These are phyloP conservation scores for Colletotrichum phormii DNA, from an alignment of 2,329 filamentous ascomycete species.

Conservation along the genomic window DNA sequence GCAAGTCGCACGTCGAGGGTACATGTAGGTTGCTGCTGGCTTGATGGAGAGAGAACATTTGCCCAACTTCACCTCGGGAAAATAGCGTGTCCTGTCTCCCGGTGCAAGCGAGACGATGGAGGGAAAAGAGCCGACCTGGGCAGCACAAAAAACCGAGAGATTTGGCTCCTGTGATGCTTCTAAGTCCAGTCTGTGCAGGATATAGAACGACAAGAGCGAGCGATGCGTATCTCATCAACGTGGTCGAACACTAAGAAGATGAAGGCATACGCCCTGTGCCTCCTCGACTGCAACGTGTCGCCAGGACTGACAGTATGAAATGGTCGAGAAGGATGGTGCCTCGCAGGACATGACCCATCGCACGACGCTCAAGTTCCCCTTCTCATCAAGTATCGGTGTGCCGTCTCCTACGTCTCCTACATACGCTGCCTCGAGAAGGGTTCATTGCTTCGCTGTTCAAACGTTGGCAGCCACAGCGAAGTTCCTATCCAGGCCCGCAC, in stretches of 20 bases:
- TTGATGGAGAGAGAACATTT: not conserved
- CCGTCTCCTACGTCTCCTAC: conserved; percentile 1
- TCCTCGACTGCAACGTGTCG: not conserved
- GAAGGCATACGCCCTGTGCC: not conserved
- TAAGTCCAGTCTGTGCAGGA: not conserved
- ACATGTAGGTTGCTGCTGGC: not conserved
- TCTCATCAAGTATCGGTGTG: not conserved
- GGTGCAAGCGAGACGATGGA: not conserved
- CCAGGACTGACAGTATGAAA: not conserved
- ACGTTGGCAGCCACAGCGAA: not conserved
- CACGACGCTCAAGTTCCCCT: not conserved
- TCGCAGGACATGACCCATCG: not conserved
- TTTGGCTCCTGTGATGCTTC: no score
- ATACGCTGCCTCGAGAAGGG: not conserved
- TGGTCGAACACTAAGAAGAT: not conserved
- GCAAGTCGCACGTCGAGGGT: not conserved
- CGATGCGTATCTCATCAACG: not conserved
- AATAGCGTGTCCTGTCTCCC: not conserved
- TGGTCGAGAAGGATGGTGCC: not conserved
- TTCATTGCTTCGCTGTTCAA: not conserved
- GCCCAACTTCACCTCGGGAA: not conserved
- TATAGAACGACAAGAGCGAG: not conserved
- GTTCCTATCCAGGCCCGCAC: not conserved
- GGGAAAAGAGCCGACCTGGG: not conserved
- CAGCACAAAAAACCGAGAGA: not conserved